A percentile compares a stretch with the other conserved stretches of the same genome.
These are phyloP conservation scores for Flaveria trinervia DNA, from an alignment of 129 eudicot genomes.

Conservation along the genomic window DNA sequence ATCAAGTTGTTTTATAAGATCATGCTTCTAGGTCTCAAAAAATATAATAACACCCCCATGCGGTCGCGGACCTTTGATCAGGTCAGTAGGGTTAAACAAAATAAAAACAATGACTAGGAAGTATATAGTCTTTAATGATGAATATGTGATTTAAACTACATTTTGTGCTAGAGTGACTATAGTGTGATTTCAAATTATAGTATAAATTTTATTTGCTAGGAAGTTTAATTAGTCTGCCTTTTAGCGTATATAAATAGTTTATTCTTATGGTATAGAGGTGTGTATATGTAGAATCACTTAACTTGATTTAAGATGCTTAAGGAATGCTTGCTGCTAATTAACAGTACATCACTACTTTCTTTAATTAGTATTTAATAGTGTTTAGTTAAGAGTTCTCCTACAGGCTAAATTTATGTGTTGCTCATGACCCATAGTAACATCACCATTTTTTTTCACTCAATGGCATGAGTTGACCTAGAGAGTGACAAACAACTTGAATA, in stretches of 20 bases:
- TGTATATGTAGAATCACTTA: neutral
- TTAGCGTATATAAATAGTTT: neutral
- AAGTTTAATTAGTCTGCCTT: neutral
- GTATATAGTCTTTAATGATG: neutral
- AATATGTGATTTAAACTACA: neutral
- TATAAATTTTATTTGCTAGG: neutral
- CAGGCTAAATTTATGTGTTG: neutral
- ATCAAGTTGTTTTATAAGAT: neutral
- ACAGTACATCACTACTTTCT: neutral
- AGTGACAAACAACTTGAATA: neutral
- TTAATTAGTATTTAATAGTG: neutral
- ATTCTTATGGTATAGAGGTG: neutral
- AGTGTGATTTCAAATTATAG: neutral
- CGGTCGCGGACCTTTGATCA: neutral
- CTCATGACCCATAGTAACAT: neutral
- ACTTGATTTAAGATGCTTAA: slow-evolving; percentile 1
- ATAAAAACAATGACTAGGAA: neutral
- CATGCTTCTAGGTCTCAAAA: neutral
- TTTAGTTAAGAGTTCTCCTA: neutral
- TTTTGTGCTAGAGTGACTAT: neutral
- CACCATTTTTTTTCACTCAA: neutral
- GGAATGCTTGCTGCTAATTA: slow-evolving; percentile 16
- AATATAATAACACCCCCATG: neutral
- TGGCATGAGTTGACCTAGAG: neutral
- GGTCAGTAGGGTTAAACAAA: neutral